phyloP scores from a whole-genome alignment of 495 filamentous ascomycete species.

The Neurospora discreta region DNA sequence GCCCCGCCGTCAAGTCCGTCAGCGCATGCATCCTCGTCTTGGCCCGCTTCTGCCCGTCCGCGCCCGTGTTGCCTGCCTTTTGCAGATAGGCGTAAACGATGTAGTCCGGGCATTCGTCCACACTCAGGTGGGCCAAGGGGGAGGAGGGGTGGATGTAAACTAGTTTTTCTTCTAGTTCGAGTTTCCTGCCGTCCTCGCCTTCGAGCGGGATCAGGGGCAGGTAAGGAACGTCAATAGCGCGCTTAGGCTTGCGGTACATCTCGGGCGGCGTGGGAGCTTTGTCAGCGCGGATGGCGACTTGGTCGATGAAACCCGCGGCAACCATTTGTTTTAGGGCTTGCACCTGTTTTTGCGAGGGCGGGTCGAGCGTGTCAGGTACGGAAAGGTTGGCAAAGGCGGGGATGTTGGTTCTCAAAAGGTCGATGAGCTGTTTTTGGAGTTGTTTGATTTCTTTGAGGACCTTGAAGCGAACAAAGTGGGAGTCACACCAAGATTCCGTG shows the following conservation, averaged over 20 bases:
- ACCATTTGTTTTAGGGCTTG: conserved; percentile 82
- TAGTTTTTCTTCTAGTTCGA: conserved; percentile 30
- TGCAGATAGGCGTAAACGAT: conserved; percentile 82
- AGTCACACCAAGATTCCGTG: conserved; percentile 58
- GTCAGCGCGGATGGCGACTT: conserved; percentile 89
- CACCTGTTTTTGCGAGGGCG: conserved; percentile 59
- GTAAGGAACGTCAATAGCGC: conserved; percentile 84
- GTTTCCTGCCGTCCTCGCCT: conserved; percentile 19
- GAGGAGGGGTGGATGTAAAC: conserved; percentile 87
- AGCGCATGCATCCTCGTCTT: conserved; percentile 86
- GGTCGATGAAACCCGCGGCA: conserved; percentile 88
- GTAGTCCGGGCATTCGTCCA: conserved; percentile 67
- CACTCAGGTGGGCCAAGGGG: conserved; percentile 56
- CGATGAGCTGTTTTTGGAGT: conserved; percentile 69
- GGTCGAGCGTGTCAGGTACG: conserved; percentile 49
- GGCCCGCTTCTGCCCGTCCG: conserved; percentile 40
- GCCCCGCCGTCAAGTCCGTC: conserved; percentile 59
- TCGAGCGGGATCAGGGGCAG: conserved; percentile 70
- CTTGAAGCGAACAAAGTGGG: conserved; percentile 78
- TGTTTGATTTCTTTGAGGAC: conserved; percentile 75
- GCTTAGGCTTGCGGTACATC: conserved; percentile 55
- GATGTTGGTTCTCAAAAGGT: conserved; percentile 66
- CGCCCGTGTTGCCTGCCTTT: conserved; percentile 43
- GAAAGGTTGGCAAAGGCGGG: conserved; percentile 51
- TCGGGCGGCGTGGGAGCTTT: conserved; percentile 64